Evolutionary conservation across 345 rosid genomes (phyloP), one percentile per base, ranked within the genome.

Genomic region (Hypericum perforatum): DNA sequence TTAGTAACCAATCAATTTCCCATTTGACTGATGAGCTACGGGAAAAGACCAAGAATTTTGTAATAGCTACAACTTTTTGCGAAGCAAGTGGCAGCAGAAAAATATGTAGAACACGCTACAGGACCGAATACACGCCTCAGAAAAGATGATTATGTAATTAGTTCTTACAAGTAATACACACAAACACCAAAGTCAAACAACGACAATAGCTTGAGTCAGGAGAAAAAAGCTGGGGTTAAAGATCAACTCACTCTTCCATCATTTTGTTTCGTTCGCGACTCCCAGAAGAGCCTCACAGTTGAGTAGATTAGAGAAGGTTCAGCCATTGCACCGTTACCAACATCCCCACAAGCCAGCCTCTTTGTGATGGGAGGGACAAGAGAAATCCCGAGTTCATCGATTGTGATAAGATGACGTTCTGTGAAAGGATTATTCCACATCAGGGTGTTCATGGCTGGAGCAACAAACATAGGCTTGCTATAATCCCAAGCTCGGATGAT

Each of bases 371-470:
- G 94, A 10, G 94, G 96, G 65, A 92, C 85, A 11, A 88, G 80
- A 45, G 85, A 70, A 57, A 88, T 79, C 53, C 97, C 96, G 32
- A 92, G 90, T 38, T 92, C 98, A 55, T 85, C 97, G 29, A 83
- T 72, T 14, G 75, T 60, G 83, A 83, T 70, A 3, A 88, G 80
- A 76, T 92, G 98, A 11, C 82, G 60, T 57, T 88, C 97, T 0
- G 97, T 85, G 68, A 92, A 88, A 61, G 95, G 92, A 65, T 85
- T 92, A 42, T 56, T 83, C 96, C 98, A 92, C 90, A 80, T 87
- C 67, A 88, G 77, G 41, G 86, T 85, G 67, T 88, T 85, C 97
- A 85, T 92, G 0, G 95, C 78, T 0, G 95, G 97, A 3, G 97
- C 94, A 12, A 92, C 80, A 51, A 88, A 88, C 3, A 83, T 40